Conservation (phyloP, 495 filamentous ascomycete genomes). For the Aspergillus egyptiacus region DNA sequence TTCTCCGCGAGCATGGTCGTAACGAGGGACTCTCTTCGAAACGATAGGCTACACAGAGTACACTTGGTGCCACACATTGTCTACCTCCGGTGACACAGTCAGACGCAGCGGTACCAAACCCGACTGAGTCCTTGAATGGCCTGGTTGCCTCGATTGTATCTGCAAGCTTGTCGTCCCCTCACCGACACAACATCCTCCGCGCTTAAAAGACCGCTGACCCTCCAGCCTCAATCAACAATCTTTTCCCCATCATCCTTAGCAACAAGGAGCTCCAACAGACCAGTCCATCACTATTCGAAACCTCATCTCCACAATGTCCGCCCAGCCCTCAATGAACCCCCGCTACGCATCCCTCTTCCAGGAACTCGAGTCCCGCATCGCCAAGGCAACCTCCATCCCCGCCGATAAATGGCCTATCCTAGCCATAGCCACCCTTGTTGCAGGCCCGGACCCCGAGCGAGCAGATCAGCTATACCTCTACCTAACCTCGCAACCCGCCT, state of each 20-base stretch:
- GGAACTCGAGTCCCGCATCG: constrained; percentile 46
- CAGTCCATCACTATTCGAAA: constrained; percentile 8
- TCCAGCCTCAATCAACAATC: neutral
- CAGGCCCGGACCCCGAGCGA: constrained; percentile 41
- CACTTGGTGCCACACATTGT: neutral
- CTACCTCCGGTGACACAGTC: neutral
- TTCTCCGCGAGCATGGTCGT: too few relatives aligned
- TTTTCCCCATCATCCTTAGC: neutral
- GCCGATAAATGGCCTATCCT: constrained; percentile 54
- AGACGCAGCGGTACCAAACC: too few relatives aligned
- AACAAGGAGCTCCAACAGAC: neutral
- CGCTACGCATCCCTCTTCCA: constrained; percentile 41
- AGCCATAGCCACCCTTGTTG: constrained; percentile 39
- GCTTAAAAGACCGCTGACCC: neutral
- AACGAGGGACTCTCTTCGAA: too few relatives aligned
- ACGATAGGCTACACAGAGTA: neutral
- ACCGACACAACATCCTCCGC: neutral
- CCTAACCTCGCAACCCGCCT: constrained; percentile 38
- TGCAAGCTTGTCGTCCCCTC: neutral
- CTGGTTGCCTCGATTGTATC: neutral
- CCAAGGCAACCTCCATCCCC: constrained; percentile 39
- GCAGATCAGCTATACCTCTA: constrained; percentile 46
- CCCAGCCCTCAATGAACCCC: constrained; percentile 24
- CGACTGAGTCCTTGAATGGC: neutral
- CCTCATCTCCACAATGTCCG: constrained; percentile 12